These are phyloP conservation scores for Podaxis rugospora DNA, from an alignment of 768 basidiomycete species.

Conservation along the genomic window DNA sequence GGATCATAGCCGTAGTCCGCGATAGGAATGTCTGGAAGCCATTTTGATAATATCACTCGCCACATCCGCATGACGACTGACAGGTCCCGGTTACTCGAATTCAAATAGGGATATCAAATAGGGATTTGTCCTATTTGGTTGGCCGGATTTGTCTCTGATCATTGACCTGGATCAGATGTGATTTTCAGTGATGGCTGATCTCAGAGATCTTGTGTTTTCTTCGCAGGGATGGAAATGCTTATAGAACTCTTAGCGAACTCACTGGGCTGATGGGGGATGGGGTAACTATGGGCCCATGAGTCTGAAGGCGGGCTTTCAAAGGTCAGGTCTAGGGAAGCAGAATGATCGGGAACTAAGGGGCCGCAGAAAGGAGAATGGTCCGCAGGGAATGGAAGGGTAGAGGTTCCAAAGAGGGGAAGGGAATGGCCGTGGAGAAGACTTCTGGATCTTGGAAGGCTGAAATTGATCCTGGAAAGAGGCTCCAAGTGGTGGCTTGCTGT, in stretches of 20 bases:
- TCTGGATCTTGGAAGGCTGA: background rate
- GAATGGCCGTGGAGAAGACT: background rate
- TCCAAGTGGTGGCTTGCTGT: background rate
- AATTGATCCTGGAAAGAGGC: background rate
- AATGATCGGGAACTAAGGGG: conserved; percentile 4
- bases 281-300: background rate
- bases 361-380: background rate
- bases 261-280: background rate
- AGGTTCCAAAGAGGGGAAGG: background rate
- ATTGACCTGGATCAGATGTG: background rate
- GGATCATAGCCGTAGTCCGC: background rate
- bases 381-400: background rate
- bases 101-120: background rate
- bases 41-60: background rate
- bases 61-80: background rate
- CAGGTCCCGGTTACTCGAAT: background rate
- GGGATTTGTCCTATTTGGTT: background rate
- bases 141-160: background rate
- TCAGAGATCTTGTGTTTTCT: background rate
- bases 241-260: background rate
- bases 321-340: background rate
- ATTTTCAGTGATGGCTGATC: background rate
- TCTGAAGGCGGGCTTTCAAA: background rate
- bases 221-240: background rate
- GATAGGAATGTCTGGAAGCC: background rate